These are phyloP conservation scores for Didymosphaeria variabile DNA, from an alignment of 2,329 filamentous ascomycete species.

Conservation along the genomic window DNA sequence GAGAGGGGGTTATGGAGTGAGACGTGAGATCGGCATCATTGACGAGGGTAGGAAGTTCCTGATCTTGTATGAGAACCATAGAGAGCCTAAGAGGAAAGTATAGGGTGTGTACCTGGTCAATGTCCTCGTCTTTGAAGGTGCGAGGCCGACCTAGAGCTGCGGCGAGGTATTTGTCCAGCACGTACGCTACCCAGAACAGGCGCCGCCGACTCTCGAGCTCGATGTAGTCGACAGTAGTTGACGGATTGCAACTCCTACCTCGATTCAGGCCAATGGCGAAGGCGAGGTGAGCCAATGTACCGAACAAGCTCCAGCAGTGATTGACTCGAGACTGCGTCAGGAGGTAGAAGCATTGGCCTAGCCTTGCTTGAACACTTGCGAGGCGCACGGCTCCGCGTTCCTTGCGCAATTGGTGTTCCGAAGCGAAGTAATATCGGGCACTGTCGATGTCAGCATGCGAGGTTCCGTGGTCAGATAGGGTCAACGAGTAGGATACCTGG, in stretches of 20 bases:
- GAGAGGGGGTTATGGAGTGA: conserved; percentile 37
- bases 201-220: conserved; percentile 63
- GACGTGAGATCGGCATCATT: conserved; percentile 45
- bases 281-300: conserved; percentile 63
- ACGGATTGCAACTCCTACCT: conserved; percentile 43
- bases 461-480: background rate
- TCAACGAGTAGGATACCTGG: conserved; percentile 27
- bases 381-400: conserved; percentile 64
- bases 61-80: background rate
- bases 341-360: conserved; percentile 67
- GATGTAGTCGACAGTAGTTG: conserved; percentile 54
- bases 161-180: conserved; percentile 69
- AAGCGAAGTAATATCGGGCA: conserved; percentile 55
- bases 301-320: conserved; percentile 69
- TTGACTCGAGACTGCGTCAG: conserved; percentile 68
- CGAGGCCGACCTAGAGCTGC: conserved; percentile 70
- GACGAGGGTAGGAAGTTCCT: conserved; percentile 49
- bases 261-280: conserved; percentile 58
- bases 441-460: conserved; percentile 28
- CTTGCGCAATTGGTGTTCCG: conserved; percentile 55
- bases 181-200: conserved; percentile 71
- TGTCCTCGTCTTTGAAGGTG: conserved; percentile 70
- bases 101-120: conserved; percentile 61
- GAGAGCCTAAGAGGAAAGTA: background rate
- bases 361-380: conserved; percentile 65